Conservation (phyloP, 78 protist genomes). For the Isochrysis galbana region DNA sequence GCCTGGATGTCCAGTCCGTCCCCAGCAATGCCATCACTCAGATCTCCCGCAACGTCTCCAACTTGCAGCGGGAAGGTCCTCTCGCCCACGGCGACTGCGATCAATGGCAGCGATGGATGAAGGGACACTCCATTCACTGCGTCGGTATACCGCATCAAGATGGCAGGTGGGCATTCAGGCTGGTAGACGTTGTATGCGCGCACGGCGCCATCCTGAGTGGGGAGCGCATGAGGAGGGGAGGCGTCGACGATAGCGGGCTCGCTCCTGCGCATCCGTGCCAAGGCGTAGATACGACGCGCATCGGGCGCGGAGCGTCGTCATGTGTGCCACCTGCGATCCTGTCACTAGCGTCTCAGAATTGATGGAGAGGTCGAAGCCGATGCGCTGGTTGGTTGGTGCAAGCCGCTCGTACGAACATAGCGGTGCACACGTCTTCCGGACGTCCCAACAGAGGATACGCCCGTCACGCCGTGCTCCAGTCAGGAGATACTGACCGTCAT, state of each 20-base stretch:
- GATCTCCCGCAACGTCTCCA: too few species aligned
- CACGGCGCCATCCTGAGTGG: not conserved
- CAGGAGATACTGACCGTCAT: not conserved
- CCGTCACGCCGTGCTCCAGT: conserved; percentile 37
- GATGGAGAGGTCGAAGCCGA: conserved; percentile 44
- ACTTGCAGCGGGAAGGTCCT: not conserved
- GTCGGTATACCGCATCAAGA: not conserved
- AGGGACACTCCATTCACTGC: not conserved
- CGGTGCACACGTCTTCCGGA: not conserved
- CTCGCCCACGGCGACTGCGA: conserved; percentile 36
- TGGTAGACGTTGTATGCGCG: not conserved
- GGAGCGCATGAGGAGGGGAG: not conserved
- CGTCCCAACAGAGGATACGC: conserved; percentile 20
- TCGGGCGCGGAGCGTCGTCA: too few species aligned
- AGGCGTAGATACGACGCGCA: too few species aligned
- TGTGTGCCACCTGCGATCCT: conserved; percentile 12
- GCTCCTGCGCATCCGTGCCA: too few species aligned
- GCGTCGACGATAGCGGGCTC: not conserved
- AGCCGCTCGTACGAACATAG: not conserved
- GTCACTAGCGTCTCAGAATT: not conserved
- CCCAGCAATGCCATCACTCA: too few species aligned
- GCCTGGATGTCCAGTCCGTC: too few species aligned
- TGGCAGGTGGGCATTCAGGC: not conserved
- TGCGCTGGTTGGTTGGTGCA: conserved; percentile 33
- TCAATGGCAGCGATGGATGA: conserved; percentile 32